Evolutionary conservation across 495 filamentous ascomycete species (phyloP).

Genomic region (Tuber brumale): DNA sequence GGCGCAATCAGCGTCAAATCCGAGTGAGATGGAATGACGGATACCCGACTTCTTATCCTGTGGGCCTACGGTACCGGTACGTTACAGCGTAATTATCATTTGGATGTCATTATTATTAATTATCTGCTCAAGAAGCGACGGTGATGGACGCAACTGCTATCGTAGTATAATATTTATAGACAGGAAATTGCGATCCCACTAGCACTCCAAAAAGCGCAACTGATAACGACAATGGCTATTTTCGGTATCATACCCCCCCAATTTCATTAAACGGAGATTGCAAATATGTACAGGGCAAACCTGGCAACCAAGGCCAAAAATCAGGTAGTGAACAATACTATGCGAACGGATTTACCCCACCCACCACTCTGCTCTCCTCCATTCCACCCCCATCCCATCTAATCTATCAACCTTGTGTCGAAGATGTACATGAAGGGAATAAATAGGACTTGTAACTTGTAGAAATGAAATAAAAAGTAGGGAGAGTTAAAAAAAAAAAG

Average conservation of each 20-base stretch:
- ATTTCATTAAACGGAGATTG: not conserved
- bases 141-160: not conserved
- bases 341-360: not conserved
- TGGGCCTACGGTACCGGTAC: too few relatives aligned
- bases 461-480: not conserved
- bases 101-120: not conserved
- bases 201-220: not conserved
- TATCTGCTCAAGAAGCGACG: not conserved
- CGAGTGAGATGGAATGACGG: too few relatives aligned
- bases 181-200: not conserved
- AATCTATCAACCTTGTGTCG: not conserved
- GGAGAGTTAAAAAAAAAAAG: not conserved
- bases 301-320: not conserved
- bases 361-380: not conserved
- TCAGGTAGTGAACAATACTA: not conserved
- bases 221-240: not conserved
- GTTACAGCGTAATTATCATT: too few relatives aligned
- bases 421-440: not conserved
- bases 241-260: not conserved
- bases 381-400: not conserved
- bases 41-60: too few relatives aligned
- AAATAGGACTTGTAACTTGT: not conserved
- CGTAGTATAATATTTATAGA: not conserved
- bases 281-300: not conserved
- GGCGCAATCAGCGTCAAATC: too few relatives aligned